Evolutionary conservation across 169 alveolate genomes (phyloP).

Genomic region (Cryptosporidium meleagridis): DNA sequence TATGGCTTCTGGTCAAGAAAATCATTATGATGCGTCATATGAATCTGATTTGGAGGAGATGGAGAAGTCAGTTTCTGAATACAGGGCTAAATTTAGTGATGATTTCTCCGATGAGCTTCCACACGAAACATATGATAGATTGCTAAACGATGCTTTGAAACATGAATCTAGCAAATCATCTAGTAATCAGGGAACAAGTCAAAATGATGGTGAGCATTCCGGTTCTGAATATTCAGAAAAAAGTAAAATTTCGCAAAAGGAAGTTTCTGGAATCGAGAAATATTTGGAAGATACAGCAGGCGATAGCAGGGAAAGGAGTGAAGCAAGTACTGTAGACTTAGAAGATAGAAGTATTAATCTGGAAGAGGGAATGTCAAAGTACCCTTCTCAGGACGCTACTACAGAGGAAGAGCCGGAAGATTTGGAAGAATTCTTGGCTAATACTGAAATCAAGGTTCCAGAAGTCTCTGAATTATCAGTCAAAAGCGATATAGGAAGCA

Average conservation of each 20-base stretch:
- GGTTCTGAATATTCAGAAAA: neutral
- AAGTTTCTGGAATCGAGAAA: neutral
- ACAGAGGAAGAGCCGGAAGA: constrained; percentile 10
- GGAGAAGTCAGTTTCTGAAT: constrained; percentile 35
- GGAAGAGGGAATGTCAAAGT: neutral
- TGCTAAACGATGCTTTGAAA: constrained; percentile 10
- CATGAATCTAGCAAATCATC: neutral
- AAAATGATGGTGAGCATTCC: neutral
- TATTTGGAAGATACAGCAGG: constrained; percentile 3
- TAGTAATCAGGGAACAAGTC: neutral
- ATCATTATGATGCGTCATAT: constrained; percentile 40
- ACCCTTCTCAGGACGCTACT: neutral
- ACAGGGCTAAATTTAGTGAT: neutral
- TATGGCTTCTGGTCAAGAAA: neutral
- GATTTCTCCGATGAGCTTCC: constrained; percentile 7
- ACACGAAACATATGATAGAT: constrained; percentile 38
- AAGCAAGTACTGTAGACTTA: neutral
- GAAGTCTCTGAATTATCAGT: neutral
- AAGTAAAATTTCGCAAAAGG: neutral
- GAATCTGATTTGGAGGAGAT: constrained; percentile 19
- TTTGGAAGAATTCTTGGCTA: neutral
- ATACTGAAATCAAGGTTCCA: neutral
- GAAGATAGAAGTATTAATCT: neutral
- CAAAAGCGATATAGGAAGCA: neutral
- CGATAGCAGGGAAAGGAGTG: neutral